phyloP scores from a whole-genome alignment of 371 early-diverging fungal species.

The Apophysomyces ossiformis region DNA sequence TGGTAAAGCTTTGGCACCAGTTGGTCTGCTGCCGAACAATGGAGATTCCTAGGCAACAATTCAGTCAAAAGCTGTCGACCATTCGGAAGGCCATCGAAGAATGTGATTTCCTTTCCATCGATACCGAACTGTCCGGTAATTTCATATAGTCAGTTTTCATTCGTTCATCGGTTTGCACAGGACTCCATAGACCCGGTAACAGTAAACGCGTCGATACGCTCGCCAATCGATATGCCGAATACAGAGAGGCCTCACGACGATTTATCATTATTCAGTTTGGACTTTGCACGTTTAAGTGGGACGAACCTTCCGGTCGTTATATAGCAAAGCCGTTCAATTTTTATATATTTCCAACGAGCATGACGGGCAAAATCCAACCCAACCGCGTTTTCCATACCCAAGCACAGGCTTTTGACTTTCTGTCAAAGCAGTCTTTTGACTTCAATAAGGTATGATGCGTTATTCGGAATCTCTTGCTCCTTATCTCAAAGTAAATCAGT shows the following conservation, averaged over 20 bases:
- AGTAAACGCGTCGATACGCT: slow-evolving; percentile 52
- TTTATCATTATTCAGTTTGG: slow-evolving; percentile 84
- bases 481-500: slow-evolving; percentile 23
- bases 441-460: slow-evolving; percentile 68
- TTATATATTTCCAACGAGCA: slow-evolving; percentile 81
- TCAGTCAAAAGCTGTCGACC: slow-evolving; percentile 55
- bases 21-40: slow-evolving; percentile 39
- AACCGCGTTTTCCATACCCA: slow-evolving; percentile 71
- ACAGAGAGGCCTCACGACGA: slow-evolving; percentile 57
- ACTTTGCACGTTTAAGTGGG: slow-evolving; percentile 77
- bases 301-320: slow-evolving; percentile 61
- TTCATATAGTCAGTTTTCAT: not conserved
- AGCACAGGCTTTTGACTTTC: slow-evolving; percentile 79
- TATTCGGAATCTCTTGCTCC: not conserved
- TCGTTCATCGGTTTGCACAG: slow-evolving; percentile 19
- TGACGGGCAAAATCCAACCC: slow-evolving; percentile 60
- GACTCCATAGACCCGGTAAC: slow-evolving; percentile 44
- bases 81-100: slow-evolving; percentile 70
- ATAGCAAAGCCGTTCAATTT: slow-evolving; percentile 87
- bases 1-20: not conserved
- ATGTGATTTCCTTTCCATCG: slow-evolving; percentile 83
- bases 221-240: slow-evolving; percentile 70
- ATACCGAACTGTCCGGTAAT: slow-evolving; percentile 85
- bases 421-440: slow-evolving; percentile 77
- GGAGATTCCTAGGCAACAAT: slow-evolving; percentile 80